Evolutionary conservation across 805 yeast genomes (phyloP), one percentile per base, ranked within the genome.

Genomic region (Lipomyces starkeyi): DNA sequence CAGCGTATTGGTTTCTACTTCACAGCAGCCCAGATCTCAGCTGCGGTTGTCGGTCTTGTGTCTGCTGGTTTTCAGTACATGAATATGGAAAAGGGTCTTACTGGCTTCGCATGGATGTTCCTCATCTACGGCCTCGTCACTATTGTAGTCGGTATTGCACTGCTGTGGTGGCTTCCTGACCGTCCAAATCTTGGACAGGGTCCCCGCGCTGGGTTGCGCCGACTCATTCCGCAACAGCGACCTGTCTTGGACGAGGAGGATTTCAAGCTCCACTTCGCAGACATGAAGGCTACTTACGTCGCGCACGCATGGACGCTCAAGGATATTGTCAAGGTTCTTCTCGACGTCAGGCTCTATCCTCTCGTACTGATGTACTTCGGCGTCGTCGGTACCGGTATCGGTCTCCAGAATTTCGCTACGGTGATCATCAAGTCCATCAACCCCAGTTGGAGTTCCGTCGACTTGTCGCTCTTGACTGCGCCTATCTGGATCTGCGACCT

Each of bases 401-500:
- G 97, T 40, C 80, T 91, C 60, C 93, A 93, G 40, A 94, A 89
- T 25, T 91, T 89, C 78, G 97, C 93, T 4, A 88, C 97, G 2
- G 87, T 94, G 8, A 85, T 91, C 72, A 88, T 91, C 73, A 78
- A 83, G 61, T 84, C 85, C 3, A 87, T 88, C 71, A 87, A 90
- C 76, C 88, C 94, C 1, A 72, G 76, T 6, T 81, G 90, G 71
- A 78, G 87, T 1, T 86, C 91, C 2, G 89, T 92, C 73, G 81
- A 87, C 67, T 86, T 92, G 32, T 89, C 94, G 1, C 82, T 91
- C 58, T 81, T 91, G 64, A 89, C 90, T 71, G 97, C 97, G 4
- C 97, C 97, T 40, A 92, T 91, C 73, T 91, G 97, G 97, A 80
- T 91, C 58, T 91, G 91, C 78, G 97, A 91, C 77, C 80, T 90